phyloP scores from a whole-genome alignment of 2,329 filamentous ascomycete species.

The Beauveria varroae region DNA sequence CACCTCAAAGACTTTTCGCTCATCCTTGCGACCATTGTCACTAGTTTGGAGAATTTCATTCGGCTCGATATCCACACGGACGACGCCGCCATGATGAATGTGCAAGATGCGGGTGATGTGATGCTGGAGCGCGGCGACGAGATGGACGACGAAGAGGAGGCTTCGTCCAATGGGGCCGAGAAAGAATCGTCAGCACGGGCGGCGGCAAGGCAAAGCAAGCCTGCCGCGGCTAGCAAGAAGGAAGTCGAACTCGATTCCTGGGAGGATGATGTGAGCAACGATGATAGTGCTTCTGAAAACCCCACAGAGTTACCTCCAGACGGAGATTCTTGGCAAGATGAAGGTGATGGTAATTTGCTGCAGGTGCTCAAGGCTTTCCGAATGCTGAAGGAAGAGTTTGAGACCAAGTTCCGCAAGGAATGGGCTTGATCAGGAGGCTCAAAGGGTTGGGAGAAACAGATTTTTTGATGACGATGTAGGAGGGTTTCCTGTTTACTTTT shows the following conservation, averaged over 20 bases:
- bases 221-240: slow-evolving; percentile 22
- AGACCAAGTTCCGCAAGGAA: slow-evolving; percentile 54
- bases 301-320: neutral
- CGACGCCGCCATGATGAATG: slow-evolving; percentile 31
- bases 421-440: slow-evolving; percentile 39
- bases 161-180: neutral
- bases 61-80: slow-evolving; percentile 31
- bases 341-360: slow-evolving; percentile 40
- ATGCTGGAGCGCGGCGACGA: slow-evolving; percentile 28
- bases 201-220: neutral
- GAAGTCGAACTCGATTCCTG: slow-evolving; percentile 41
- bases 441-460: no score
- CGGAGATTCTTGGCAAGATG: slow-evolving; percentile 15
- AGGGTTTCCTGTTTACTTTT: no score
- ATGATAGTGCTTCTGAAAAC: slow-evolving; percentile 9
- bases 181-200: neutral
- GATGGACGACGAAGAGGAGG: neutral
- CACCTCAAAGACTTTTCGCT: slow-evolving; percentile 33
- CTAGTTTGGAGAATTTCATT: slow-evolving; percentile 50
- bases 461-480: no score
- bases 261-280: slow-evolving; percentile 26
- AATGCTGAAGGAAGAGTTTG: slow-evolving; percentile 50
- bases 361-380: slow-evolving; percentile 54
- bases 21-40: slow-evolving; percentile 63
- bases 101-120: slow-evolving; percentile 33